Evolutionary conservation across 345 rosid species (phyloP), one percentile per base, ranked within the genome.

Genomic region (Eucalyptus leucophloia): DNA sequence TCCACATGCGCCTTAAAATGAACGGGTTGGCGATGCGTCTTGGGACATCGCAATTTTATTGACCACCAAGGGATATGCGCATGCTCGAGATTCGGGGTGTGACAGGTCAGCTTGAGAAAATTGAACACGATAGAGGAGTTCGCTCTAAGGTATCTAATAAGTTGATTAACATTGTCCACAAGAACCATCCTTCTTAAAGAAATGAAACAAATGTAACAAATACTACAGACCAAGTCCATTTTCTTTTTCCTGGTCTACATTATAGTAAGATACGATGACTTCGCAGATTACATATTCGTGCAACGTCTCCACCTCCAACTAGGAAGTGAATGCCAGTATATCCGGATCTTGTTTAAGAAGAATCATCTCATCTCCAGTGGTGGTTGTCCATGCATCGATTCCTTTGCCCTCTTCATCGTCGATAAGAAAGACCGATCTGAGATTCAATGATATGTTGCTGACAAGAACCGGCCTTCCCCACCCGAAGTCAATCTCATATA

Each of bases 401-500:
- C 92, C 95, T 8, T 45, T 47, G 40, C 93, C 92, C 86, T 80
- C 89, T 88, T 91, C 92, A 13, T 91, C 86, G 88, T 95, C 96
- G 89, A 90, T 88, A 58, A 95, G 60, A 69, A 91, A 44, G 87
- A 93, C 89, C 23, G 92, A 77, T 81, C 93, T 92, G 65, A 87
- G 12, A 23, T 45, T 92, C 88, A 90, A 87, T 40, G 87, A 91
- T 87, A 89, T 92, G 60, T 91, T 92, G 12, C 93, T 91, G n/a
- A 92, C 92, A 92, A 93, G 92, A 85, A 58, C 89, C 21, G 96
- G 96, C 56, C 89, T 92, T 77, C 95, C 95, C 95, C 96, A 95
- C 17, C 96, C 95, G 24, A 93, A 95, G 88, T 95, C 94, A 4
- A 90, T 91, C 54, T 92, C 95, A 30, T 95, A 93, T 72, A 90